Evolutionary conservation across 148 eudicot genomes (phyloP), one percentile per base, ranked within the genome.

Genomic region (Amaranthus palmeri): DNA sequence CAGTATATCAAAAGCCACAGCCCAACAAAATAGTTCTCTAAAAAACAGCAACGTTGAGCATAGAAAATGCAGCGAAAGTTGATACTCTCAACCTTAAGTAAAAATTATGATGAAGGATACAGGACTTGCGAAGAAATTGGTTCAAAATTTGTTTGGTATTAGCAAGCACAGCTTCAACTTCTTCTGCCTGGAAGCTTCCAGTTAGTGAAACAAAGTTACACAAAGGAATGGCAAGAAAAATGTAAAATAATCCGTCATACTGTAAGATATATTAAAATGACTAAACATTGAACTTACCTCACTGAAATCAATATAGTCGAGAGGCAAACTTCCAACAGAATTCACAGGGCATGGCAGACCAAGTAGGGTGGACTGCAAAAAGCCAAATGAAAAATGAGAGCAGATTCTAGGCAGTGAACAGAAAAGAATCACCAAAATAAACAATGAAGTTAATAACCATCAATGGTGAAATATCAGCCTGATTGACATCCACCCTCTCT

Each of bases 401-500:
- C 25, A 76, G 57, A 57, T 15, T 68, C 18, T 56, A n/a, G 44
- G 13, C 17, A 12, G 17, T 56, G 10, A 49, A 53, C 43, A 63
- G 5, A 47, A 55, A 36, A 50, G 9, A 0, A 45, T 48, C 41
- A 61, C 65, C 48, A 11, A 70, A 43, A 59, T 46, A 54, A 74
- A 79, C 84, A 65, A 69, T 69, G 72, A 62, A 50, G 62, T 58
- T 48, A 43, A 74, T 12, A 43, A 95, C 99, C 99, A 95, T 95
- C 74, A 95, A 76, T 60, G 99, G 96, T 2, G 99, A 88, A 75
- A 95, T 91, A 81, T 95, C 99, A 72, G 99, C 99, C 79, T 95
- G 99, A 83, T 95, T 95, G 78, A 95, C 92, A 89, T 95, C 99
- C 80, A 83, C 85, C 83, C 99, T 83, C 67, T 91, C 92, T 72